Evolutionary conservation across 2,329 filamentous ascomycete genomes (phyloP), one percentile per base, ranked within the genome.

Genomic region (Lithohypha guttulata): DNA sequence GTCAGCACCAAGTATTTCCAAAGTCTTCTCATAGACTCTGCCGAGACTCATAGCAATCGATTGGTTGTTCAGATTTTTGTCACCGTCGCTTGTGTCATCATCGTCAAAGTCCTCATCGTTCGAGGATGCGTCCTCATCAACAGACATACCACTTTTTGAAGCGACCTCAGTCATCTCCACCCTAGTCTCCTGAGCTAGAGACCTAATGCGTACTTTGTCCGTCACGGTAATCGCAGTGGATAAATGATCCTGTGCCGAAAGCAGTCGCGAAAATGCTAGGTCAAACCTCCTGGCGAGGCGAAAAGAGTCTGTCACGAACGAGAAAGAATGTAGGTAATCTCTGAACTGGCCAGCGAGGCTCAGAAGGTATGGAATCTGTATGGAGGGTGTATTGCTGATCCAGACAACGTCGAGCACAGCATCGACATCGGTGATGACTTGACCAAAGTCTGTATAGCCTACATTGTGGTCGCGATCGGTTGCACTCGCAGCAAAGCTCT

Each of bases 301-400:
- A 52, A 95, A 86, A 0, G 82, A 81, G n/a, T 65, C 68, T 0
- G 82, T 77, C 1, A 73, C 66, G 2, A 81, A 75, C 0, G 77
- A 71, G 56, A 93, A 93, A 6, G 77, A 73, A 3, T 76, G 66
- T 2, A 93, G 69, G 56, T 82, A 86, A 13, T 76, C 75, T 42
- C 75, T 77, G 25, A 86, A 68, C 43, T 86, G 70, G 36, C 81
- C 72, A 1, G 84, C 84, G 33, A 94, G 65, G 40, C 77, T 81
- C 25, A 95, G 74, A 2, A 95, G 66, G 55, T 89, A 89, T 2
- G 86, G 84, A 9, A 89, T 75, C 60, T 95, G 85, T 6, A 95
- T 64, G 38, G 73, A 75, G 13, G 84, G 82, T 87, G 87, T 94
- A 7, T 82, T 84, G 20, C 79, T 84, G 15, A 84, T 72, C 89